Conservation (phyloP, 345 rosid species). For the Eutrema heterophyllum region DNA sequence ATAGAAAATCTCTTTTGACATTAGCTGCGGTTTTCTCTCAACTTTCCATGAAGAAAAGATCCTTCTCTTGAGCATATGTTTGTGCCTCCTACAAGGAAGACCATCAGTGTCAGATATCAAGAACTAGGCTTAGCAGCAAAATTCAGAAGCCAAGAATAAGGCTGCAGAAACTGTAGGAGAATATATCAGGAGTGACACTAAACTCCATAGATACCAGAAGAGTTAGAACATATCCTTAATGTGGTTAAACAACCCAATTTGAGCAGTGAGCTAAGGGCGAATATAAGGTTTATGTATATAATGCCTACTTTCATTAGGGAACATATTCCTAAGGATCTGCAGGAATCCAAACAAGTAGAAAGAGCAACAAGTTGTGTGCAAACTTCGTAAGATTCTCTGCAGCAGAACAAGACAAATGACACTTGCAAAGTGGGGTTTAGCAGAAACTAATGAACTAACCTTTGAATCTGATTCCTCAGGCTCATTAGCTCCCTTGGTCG, state of each 20-base stretch:
- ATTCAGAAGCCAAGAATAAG: not conserved
- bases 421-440: too few species aligned
- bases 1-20: conserved; percentile 78
- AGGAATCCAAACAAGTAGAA: too few species aligned
- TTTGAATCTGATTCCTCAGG: too few species aligned
- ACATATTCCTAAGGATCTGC: too few species aligned
- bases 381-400: too few species aligned
- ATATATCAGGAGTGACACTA: not conserved
- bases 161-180: not conserved
- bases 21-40: conserved; percentile 89
- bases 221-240: not conserved
- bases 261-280: not conserved
- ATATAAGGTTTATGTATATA: not conserved
- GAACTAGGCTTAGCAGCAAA: not conserved
- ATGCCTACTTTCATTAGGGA: not conserved
- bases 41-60: conserved; percentile 91
- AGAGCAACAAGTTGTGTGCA: too few species aligned
- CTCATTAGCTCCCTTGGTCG: too few species aligned
- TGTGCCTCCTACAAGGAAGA: conserved; percentile 64
- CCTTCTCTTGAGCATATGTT: conserved; percentile 73
- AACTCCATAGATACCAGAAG: not conserved
- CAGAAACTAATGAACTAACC: too few species aligned
- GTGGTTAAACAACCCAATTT: not conserved
- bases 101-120: not conserved
- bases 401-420: too few species aligned